phyloP scores from a whole-genome alignment of 331 rosid genomes.

The Spiraea crenata region DNA sequence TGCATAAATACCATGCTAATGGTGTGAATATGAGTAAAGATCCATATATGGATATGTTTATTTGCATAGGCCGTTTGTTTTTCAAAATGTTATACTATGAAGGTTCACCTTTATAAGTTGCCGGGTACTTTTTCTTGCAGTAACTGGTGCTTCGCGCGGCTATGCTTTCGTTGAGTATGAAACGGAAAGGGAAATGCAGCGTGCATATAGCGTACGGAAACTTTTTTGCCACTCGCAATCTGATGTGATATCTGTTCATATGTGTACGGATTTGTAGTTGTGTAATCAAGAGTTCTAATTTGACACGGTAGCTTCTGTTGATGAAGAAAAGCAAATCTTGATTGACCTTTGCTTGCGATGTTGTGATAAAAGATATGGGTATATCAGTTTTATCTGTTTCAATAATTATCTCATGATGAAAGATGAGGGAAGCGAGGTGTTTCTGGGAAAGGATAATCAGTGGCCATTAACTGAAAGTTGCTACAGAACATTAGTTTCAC shows the following conservation, averaged over 20 bases:
- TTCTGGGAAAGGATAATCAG: too few relatives aligned
- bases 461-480: too few relatives aligned
- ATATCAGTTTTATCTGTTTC: not conserved
- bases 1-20: too few relatives aligned
- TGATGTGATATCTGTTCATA: not conserved
- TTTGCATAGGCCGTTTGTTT: not conserved
- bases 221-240: not conserved
- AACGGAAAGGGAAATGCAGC: conserved; percentile 77
- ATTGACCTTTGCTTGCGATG: not conserved
- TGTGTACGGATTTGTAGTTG: not conserved
- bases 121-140: conserved; percentile 34
- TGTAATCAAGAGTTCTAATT: not conserved
- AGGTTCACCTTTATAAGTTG: conserved; percentile 5
- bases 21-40: too few relatives aligned
- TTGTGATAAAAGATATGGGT: not conserved
- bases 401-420: not conserved
- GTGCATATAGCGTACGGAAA: conserved; percentile 59
- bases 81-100: not conserved
- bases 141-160: conserved; percentile 89
- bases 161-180: conserved; percentile 92
- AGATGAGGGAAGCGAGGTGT: not conserved
- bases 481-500: not conserved
- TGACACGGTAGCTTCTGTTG: not conserved
- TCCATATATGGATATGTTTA: too few relatives aligned
- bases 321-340: not conserved